Evolutionary conservation across 2,329 filamentous ascomycete genomes (phyloP).

Genomic region (Ilyonectria sp.): DNA sequence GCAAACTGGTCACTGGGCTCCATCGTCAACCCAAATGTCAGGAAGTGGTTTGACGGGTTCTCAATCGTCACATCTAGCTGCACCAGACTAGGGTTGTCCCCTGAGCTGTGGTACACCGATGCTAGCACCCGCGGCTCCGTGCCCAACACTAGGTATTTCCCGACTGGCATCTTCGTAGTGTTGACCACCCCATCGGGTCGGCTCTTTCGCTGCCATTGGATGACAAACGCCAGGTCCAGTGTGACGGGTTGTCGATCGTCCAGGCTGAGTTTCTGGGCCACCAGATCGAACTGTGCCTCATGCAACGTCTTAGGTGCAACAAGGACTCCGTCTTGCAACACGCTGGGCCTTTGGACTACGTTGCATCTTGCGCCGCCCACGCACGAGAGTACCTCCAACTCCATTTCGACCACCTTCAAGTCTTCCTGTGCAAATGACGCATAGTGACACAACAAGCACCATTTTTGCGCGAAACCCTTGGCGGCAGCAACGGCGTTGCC

Average conservation of each 20-base stretch:
- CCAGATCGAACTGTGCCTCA: slow-evolving; percentile 80
- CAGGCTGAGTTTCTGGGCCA: slow-evolving; percentile 81
- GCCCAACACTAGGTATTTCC: slow-evolving; percentile 84
- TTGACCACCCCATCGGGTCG: slow-evolving; percentile 60
- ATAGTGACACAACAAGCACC: slow-evolving; percentile 81
- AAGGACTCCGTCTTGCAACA: slow-evolving; percentile 60
- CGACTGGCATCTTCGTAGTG: slow-evolving; percentile 80
- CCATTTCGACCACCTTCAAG: slow-evolving; percentile 74
- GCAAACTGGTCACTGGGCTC: slow-evolving; percentile 94
- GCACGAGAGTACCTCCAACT: slow-evolving; percentile 72
- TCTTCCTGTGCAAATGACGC: slow-evolving; percentile 85
- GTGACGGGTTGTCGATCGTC: slow-evolving; percentile 86
- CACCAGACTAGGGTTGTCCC: slow-evolving; percentile 54
- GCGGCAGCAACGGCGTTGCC: slow-evolving; percentile 50
- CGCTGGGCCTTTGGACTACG: slow-evolving; percentile 56
- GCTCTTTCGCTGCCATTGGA: slow-evolving; percentile 80
- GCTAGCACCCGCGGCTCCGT: slow-evolving; percentile 89
- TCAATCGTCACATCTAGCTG: slow-evolving; percentile 79
- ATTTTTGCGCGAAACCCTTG: slow-evolving; percentile 82
- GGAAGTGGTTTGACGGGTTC: slow-evolving; percentile 93
- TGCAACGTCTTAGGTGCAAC: slow-evolving; percentile 79
- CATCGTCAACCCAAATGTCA: slow-evolving; percentile 94
- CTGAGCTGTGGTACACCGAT: slow-evolving; percentile 62
- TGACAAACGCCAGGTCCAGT: slow-evolving; percentile 81
- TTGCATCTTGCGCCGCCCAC: slow-evolving; percentile 75